phyloP scores from a whole-genome alignment of 306 rosid genomes.

The Begonia peltatifolia region DNA sequence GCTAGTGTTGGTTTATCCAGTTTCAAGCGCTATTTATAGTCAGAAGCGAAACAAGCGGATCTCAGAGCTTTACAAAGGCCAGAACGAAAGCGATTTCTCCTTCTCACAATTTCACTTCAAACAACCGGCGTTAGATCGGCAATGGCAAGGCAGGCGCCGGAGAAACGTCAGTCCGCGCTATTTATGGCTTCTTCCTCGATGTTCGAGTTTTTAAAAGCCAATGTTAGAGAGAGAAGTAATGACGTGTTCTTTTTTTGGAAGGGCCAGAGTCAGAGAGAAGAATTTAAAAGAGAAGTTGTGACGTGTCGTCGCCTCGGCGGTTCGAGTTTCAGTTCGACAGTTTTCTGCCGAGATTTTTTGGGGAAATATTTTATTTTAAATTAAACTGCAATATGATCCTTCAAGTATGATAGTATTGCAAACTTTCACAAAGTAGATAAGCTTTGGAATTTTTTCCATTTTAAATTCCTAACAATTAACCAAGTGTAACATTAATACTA shows the following conservation, averaged over 20 bases:
- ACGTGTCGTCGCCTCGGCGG: constrained; percentile 43
- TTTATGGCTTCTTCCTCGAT: constrained; percentile 5
- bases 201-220: constrained; percentile 15
- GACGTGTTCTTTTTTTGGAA: too few species aligned
- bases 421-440: too few species aligned
- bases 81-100: neutral
- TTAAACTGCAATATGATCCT: too few species aligned
- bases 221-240: constrained; percentile 3
- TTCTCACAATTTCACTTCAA: neutral
- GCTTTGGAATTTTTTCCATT: too few species aligned
- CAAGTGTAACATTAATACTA: too few species aligned
- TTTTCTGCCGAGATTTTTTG: constrained; percentile 5
- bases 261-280: neutral
- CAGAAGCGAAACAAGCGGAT: constrained; percentile 19
- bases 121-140: neutral
- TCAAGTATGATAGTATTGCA: too few species aligned
- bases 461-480: too few species aligned
- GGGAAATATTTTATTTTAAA: too few species aligned
- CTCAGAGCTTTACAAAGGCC: constrained; percentile 1
- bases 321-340: constrained; percentile 26
- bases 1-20: neutral
- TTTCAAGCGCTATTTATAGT: neutral
- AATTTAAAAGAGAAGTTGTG: neutral
- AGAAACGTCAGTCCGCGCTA: constrained; percentile 23
- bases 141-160: neutral